Evolutionary conservation across 257 asterid genomes (phyloP).

Genomic region (Buddleja alternifolia): DNA sequence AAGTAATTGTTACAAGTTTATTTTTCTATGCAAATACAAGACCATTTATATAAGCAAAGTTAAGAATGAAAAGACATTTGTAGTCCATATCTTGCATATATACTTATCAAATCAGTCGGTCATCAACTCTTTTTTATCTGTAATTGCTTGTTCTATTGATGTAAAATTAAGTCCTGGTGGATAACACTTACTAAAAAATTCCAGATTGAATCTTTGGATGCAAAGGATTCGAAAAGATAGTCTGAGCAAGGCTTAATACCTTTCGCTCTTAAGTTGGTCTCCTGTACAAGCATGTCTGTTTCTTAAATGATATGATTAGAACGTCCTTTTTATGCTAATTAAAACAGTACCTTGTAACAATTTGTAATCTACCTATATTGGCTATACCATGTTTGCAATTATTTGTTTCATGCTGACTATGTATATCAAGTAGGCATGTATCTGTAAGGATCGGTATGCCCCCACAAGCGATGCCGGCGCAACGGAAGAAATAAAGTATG

Average conservation of each 20-base stretch:
- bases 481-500: too few species aligned
- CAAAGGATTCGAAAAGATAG: neutral
- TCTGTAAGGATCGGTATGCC: too few species aligned
- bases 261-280: neutral
- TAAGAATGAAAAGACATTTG: conserved; percentile 13
- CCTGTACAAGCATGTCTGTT: neutral
- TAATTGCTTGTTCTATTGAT: neutral
- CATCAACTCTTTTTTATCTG: neutral
- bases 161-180: neutral
- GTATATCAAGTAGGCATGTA: conserved; percentile 1
- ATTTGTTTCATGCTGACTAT: conserved; percentile 22
- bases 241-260: neutral
- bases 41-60: conserved; percentile 6
- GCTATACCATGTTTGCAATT: conserved; percentile 8
- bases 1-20: neutral
- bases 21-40: conserved; percentile 4
- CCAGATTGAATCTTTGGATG: neutral
- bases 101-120: neutral
- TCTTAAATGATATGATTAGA: neutral
- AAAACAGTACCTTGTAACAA: too few species aligned
- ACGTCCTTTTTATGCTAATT: too few species aligned
- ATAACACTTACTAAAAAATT: neutral
- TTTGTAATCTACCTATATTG: neutral
- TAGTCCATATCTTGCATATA: conserved; percentile 18
- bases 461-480: too few species aligned